A percentile compares a stretch with the other conserved stretches of the same genome.
Conservation (phyloP, 129 eudicot species). For the Tanacetum coccineum region DNA sequence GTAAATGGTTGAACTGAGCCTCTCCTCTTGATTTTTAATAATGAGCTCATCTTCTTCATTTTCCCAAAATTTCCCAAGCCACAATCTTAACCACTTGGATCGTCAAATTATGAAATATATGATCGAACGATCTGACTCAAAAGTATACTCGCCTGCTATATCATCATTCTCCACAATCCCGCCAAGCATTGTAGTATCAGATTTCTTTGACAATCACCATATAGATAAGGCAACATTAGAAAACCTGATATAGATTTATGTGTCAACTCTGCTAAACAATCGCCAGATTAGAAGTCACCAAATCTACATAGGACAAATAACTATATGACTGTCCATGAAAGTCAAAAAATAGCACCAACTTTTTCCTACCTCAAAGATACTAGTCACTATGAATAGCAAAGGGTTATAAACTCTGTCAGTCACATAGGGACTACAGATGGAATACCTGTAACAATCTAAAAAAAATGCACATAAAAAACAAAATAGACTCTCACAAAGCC, state of each 20-base stretch:
- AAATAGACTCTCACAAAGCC: conserved; percentile 13
- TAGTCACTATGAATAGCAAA: neutral
- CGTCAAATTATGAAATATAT: too few relatives aligned
- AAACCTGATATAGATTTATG: neutral
- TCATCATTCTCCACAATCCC: conserved; percentile 1
- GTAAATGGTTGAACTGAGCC: too few relatives aligned
- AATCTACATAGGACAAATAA: conserved; percentile 2
- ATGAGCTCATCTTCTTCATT: too few relatives aligned
- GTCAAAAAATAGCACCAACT: conserved; percentile 3
- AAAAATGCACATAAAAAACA: neutral
- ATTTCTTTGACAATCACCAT: neutral
- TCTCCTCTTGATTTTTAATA: too few relatives aligned
- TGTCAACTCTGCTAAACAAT: neutral
- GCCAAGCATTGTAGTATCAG: conserved; percentile 1
- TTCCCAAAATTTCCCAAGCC: too few relatives aligned
- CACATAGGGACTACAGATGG: neutral
- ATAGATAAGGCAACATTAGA: neutral
- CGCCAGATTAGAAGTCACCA: conserved; percentile 1
- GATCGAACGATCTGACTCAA: too few relatives aligned
- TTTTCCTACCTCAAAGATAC: neutral
- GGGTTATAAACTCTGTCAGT: too few relatives aligned
- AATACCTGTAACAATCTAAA: neutral
- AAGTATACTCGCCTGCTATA: neutral
- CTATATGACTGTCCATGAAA: conserved; percentile 2
- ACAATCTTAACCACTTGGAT: too few relatives aligned